These are phyloP conservation scores for Thuja plicata DNA, from an alignment of 83 land plant species.

Conservation along the genomic window DNA sequence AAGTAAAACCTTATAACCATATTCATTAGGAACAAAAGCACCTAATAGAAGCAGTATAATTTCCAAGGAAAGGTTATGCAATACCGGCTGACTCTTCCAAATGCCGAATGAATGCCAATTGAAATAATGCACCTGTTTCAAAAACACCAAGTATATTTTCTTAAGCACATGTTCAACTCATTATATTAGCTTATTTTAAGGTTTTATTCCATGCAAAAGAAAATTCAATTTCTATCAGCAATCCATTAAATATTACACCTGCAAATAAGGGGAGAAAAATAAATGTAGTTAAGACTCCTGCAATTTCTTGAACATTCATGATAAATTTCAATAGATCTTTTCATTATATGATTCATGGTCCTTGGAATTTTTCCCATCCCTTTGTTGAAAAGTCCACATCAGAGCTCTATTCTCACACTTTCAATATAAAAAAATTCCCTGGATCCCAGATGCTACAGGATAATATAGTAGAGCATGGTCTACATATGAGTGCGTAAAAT, in stretches of 20 bases:
- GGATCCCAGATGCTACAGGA: too few species aligned
- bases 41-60: not conserved
- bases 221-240: not conserved
- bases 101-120: constrained; percentile 47
- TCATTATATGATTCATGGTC: not conserved
- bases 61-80: not conserved
- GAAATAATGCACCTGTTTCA: constrained; percentile 58
- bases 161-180: not conserved
- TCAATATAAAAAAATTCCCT: too few species aligned
- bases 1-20: not conserved
- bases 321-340: not conserved
- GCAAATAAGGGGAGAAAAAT: not conserved
- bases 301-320: not conserved
- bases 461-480: not conserved
- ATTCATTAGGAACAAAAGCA: not conserved
- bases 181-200: not conserved
- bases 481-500: not conserved
- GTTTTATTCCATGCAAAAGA: not conserved
- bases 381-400: not conserved
- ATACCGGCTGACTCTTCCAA: constrained; percentile 51
- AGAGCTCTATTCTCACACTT: too few species aligned
- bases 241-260: not conserved
- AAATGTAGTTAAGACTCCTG: not conserved
- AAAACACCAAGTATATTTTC: constrained; percentile 2
- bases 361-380: not conserved